Evolutionary conservation across 139 green algal species (phyloP).

Genomic region (Closterium sp.): DNA sequence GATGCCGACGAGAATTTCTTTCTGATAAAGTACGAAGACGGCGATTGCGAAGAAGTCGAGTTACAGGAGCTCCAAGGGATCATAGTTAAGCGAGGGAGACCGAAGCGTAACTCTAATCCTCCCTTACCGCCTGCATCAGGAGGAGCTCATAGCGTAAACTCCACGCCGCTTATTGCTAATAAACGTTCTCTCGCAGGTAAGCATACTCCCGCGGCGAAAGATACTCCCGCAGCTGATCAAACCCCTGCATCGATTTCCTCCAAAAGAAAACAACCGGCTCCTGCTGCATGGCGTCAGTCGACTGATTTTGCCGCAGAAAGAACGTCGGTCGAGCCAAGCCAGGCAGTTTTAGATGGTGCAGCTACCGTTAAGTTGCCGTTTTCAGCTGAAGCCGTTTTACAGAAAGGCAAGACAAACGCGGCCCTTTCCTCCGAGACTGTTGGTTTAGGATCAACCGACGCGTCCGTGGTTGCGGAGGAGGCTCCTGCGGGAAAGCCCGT

Average conservation of each 20-base stretch:
- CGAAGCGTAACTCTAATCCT: conserved; percentile 1
- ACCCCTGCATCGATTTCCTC: neutral
- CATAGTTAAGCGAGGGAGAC: neutral
- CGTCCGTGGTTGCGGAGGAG: neutral
- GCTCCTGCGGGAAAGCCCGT: neutral
- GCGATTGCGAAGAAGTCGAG: conserved; percentile 28
- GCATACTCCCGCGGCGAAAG: neutral
- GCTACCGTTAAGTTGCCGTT: neutral
- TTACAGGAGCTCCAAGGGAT: conserved; percentile 3
- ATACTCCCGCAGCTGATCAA: neutral
- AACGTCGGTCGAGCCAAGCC: neutral
- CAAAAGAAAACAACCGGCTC: neutral
- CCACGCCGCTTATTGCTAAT: neutral
- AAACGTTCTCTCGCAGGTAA: neutral
- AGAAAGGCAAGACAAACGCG: neutral
- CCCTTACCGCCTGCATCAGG: neutral
- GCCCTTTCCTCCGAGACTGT: neutral
- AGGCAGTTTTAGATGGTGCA: neutral
- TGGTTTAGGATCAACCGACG: neutral
- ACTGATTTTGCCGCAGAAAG: neutral
- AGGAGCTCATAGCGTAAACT: neutral
- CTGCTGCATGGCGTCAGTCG: neutral
- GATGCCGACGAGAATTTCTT: conserved; percentile 2
- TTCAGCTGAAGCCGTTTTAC: neutral
- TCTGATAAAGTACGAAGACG: conserved; percentile 10